Evolutionary conservation across 2,329 filamentous ascomycete species (phyloP).

Genomic region (Aspergillus persii): DNA sequence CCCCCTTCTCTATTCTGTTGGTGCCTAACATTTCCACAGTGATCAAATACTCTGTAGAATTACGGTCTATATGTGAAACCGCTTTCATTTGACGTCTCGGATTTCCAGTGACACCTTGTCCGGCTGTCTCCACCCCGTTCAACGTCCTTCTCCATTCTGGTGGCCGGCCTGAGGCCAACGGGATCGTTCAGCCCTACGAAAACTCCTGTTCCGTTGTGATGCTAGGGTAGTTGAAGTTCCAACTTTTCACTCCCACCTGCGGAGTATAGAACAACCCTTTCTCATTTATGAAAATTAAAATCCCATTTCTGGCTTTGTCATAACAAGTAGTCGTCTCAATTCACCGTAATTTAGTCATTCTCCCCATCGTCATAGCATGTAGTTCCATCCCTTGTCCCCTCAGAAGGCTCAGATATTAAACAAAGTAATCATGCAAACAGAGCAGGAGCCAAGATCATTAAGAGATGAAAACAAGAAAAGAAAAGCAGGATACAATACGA

Average conservation of each 20-base stretch:
- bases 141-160: background rate
- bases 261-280: too few species aligned
- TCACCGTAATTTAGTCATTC: background rate
- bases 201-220: background rate
- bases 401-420: background rate
- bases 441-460: background rate
- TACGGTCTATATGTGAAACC: background rate
- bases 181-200: background rate
- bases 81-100: background rate
- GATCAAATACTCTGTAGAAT: too few species aligned
- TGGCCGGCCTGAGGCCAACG: background rate
- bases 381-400: background rate
- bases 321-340: background rate
- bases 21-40: too few species aligned
- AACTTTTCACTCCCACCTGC: background rate
- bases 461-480: background rate
- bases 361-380: background rate
- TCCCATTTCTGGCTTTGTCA: background rate
- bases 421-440: background rate
- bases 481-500: background rate
- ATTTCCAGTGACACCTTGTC: background rate
- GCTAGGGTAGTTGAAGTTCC: background rate
- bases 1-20: too few species aligned
- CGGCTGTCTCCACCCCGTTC: background rate
- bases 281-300: background rate